Evolutionary conservation across 2,329 filamentous ascomycete genomes (phyloP).

Genomic region (Cladorrhinum sp.): DNA sequence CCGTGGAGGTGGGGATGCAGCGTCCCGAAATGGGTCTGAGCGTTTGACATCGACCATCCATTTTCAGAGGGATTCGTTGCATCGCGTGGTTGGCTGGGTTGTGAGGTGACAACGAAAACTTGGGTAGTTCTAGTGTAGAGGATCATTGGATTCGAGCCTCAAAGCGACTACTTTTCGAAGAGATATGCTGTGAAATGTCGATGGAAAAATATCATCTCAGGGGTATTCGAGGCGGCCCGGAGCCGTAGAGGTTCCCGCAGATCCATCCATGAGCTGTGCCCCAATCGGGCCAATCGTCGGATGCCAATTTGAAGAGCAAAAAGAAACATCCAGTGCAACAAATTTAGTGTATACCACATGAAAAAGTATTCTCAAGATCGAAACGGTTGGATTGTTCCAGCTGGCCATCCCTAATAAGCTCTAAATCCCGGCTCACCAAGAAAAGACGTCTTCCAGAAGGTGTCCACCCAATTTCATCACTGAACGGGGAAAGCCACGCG

Average conservation of each 20-base stretch:
- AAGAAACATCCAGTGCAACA: too few relatives aligned
- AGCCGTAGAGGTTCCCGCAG: slow-evolving; percentile 7
- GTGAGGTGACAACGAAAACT: neutral
- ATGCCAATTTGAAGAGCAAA: slow-evolving; percentile 4
- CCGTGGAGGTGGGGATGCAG: slow-evolving; percentile 3
- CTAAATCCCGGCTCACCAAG: neutral
- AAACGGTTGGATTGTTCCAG: neutral
- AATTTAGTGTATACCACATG: too few relatives aligned
- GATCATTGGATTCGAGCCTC: neutral
- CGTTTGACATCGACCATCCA: neutral
- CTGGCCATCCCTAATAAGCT: neutral
- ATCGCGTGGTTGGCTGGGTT: neutral
- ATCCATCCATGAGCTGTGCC: slow-evolving; percentile 1
- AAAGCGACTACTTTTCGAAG: neutral
- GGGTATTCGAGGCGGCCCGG: neutral
- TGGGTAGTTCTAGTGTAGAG: too few relatives aligned
- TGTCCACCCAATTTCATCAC: neutral
- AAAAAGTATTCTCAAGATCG: neutral
- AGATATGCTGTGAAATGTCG: neutral
- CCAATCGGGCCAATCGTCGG: neutral
- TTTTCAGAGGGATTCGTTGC: neutral
- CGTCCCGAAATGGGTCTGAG: slow-evolving; percentile 1
- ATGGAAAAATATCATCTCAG: neutral
- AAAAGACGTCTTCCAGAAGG: neutral
- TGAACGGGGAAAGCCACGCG: neutral